Percentiles rank a stretch among this genome's conserved stretches.
These are phyloP conservation scores for Hypoxylon sp. DNA, from an alignment of 2,329 filamentous ascomycete genomes.

Conservation along the genomic window DNA sequence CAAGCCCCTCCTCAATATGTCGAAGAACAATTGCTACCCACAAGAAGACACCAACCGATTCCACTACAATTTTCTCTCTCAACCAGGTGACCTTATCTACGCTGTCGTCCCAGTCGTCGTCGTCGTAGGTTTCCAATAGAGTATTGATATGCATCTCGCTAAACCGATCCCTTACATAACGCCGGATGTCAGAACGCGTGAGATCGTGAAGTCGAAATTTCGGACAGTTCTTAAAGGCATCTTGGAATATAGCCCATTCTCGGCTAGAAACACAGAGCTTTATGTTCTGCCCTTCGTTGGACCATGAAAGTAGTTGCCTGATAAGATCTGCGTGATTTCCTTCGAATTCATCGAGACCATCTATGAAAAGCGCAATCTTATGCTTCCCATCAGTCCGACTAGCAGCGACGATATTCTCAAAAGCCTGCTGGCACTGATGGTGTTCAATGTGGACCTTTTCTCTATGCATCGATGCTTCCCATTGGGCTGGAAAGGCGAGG, in stretches of 20 bases:
- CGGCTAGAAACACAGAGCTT: slow-evolving; percentile 47
- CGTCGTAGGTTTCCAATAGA: background rate
- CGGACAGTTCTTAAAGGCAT: slow-evolving; percentile 28
- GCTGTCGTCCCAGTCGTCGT: background rate
- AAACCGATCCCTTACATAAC: slow-evolving; percentile 26
- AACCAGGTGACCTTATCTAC: background rate
- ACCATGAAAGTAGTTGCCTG: slow-evolving; percentile 36
- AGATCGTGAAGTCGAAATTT: slow-evolving; percentile 41
- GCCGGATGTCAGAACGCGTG: slow-evolving; percentile 35
- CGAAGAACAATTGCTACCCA: slow-evolving; percentile 46
- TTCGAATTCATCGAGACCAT: slow-evolving; percentile 47
- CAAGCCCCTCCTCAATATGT: slow-evolving; percentile 35
- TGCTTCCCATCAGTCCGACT: background rate
- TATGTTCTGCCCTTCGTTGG: slow-evolving; percentile 11
- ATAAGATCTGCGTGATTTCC: slow-evolving; percentile 33
- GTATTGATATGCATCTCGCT: slow-evolving; percentile 20
- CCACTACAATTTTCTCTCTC: slow-evolving; percentile 11
- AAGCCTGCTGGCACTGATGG: slow-evolving; percentile 25
- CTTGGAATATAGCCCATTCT: slow-evolving; percentile 41
- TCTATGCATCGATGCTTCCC: slow-evolving; percentile 19
- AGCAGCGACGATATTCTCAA: slow-evolving; percentile 18
- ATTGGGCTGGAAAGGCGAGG: slow-evolving; percentile 34
- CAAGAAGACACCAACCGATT: slow-evolving; percentile 46
- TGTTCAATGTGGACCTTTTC: slow-evolving; percentile 28
- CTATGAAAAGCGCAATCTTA: slow-evolving; percentile 42